Base-by-base conservation (phyloP, 1,284 basidiomycete genomes). In the Pyrrhoderma lamaoense region DNA sequence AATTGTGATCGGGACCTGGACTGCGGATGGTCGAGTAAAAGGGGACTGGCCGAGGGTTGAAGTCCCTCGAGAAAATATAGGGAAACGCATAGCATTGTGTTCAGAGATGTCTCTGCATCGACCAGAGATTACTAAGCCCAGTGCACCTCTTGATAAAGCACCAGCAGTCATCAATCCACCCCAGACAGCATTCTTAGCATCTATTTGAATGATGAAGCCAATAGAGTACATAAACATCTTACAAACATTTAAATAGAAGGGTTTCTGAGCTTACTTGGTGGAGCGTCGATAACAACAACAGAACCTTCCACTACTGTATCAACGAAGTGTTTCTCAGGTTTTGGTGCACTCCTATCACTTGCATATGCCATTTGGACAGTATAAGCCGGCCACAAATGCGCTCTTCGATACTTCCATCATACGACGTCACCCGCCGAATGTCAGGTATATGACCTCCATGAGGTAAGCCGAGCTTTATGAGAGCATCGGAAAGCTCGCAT, bases 91-190 rank as follows among this genome's bases (percentile, higher is more conserved):
- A 2, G 71, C 70, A 39, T 82, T 76, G 59, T 91, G 88, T 66
- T 95, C 93, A 2, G 72, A 69, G 9, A 93, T 64, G 65, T 95
- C 92, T 57, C 93, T 77, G 67, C 88, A 90, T 9, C 89, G 77
- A 1, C 92, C 92, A 45, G 83, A 85, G 50, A 95, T 83, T 45
- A 95, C 72, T 34, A 89, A 88, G 4, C 89, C 92, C 14, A 74
- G 68, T 3, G 82, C 82, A 19, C 76, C 76, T 39, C 82, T 77
- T 11, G 77, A 71, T 60, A 82, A 77, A 0, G 92, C 90, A 14
- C 90, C 85, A 0, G 88, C 85, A 1, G 89, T 85, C 89, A 95
- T 92, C 31, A 95, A 75, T 2, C 92, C 93, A 7, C 93, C 93
- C 88, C 93, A 93, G 0, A 91, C 85, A 1, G 91, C 91, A 57